Base-by-base conservation (phyloP, 2,329 filamentous ascomycete species). In the Aspergillus glaucus region DNA sequence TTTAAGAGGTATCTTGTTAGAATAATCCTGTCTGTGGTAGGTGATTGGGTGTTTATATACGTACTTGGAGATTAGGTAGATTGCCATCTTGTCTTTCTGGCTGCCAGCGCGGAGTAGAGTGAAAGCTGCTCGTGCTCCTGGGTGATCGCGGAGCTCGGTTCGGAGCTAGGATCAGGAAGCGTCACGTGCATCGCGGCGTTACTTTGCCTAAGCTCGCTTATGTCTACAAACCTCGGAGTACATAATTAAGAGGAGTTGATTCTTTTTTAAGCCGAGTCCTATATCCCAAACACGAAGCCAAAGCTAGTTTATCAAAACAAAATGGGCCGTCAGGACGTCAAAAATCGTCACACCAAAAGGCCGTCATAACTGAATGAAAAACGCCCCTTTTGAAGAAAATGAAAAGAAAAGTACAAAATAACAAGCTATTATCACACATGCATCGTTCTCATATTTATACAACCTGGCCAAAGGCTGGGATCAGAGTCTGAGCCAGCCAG, bases 401-500 rank as follows among this genome's bases (percentile, higher is more conserved):
- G 22, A 42, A 5, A 45, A 30, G 46, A 32, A 50, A 50, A 9
- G 6, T 24, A 10, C 21, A 36, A 50, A 48, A 43, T 50, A 52
- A 50, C 41, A 45, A 48, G 49, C 52, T 51, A 49, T 50, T 49
- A 52, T 43, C 51, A 43, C 34, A 37, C 19, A 46, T 49, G 51
- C 51, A 48, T 41, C 43, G 9, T 17, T 49, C 22, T 49, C 14
- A 46, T 49, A 48, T 55, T 49, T 77, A 82, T 68, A 83, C 72
- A 50, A 84, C 67, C 70, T 83, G 82, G 63, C 82, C 88, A 71
- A 97, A 97, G 36, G 90, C 86, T 45, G 93, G 93, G 66, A 98
- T 98, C 63, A 98, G 78, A 26, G 93, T 97, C 79, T 98, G 93
- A 50, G 93, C 93, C 66, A 98, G 83, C 93, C 93, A 98, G 84